Base-by-base conservation (phyloP, 768 basidiomycete genomes). In the Hortiboletus flavorubellus region DNA sequence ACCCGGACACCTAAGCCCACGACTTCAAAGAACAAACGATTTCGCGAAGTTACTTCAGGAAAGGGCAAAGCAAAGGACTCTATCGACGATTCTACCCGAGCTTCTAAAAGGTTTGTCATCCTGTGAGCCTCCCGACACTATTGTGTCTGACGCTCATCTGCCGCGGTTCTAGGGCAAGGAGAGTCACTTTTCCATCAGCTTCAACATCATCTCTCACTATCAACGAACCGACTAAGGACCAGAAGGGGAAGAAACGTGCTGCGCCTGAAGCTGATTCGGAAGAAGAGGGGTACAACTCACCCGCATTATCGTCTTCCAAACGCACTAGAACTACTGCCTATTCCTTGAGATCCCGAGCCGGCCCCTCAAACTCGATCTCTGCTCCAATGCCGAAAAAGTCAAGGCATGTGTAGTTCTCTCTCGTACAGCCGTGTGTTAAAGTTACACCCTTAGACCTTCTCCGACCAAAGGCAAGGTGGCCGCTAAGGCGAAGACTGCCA, bases 241-340 rank as follows among this genome's bases (percentile, higher is more conserved):
- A 73, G 61, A 95, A 95, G 74, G 94, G 93, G 55, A 97, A 97
- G 84, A 96, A 95, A 76, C 88, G 91, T 64, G 93, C 91, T 38
- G 82, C 79, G 33, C 86, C 87, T 46, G 89, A 92, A 73, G 72
- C 76, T 34, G 73, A 73, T 61, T 83, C 83, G 42, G 87, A 88
- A 72, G 84, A 87, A 69, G 88, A 91, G 70, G 74, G 77, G 26
- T 66, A 67, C 46, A 71, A 76, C 62, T 75, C 76, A 44, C 59
- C 72, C 42, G 63, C 75, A 56, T 66, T 74, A 47, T 75, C 81
- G 30, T 78, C 85, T 50, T 76, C 76, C 53, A 89, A 91, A 73
- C 88, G 84, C 62, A 76, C 77, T 46, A 81, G 78, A 73, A 83
- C 79, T 44, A 73, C 78, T 49, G 75, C 80, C 57, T 89, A 89